phyloP scores from a whole-genome alignment of 2,329 filamentous ascomycete genomes.

The Trichoderma aggressivum region DNA sequence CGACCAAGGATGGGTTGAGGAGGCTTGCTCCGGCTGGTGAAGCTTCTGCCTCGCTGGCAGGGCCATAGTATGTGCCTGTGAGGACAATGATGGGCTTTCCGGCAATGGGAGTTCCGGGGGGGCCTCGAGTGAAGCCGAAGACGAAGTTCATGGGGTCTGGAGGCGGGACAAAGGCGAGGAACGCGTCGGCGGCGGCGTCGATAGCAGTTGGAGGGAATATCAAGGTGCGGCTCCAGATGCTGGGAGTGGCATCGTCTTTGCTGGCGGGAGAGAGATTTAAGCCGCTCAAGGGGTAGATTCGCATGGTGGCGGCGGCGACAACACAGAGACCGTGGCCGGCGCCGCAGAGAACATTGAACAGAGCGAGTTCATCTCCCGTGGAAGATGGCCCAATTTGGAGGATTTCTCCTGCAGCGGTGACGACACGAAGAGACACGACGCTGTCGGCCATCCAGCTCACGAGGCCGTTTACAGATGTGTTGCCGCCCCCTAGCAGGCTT shows the following conservation, averaged over 20 bases:
- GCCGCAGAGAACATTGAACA: conserved; percentile 34
- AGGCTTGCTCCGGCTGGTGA: conserved; percentile 20
- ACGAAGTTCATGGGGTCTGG: conserved; percentile 20
- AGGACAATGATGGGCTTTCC: conserved; percentile 31
- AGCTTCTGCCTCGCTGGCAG: conserved; percentile 25
- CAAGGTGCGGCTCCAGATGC: conserved; percentile 32
- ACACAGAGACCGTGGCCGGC: conserved; percentile 35
- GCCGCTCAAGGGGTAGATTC: conserved; percentile 23
- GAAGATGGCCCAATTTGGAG: conserved; percentile 23
- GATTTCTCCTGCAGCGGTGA: conserved; percentile 24
- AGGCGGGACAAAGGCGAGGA: conserved; percentile 23
- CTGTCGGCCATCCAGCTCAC: conserved; percentile 35
- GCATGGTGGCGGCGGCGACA: conserved; percentile 30
- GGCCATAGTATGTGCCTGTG: conserved; percentile 25
- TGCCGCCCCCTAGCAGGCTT: conserved; percentile 29
- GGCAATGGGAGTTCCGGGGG: conserved; percentile 29
- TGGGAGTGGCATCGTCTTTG: conserved; percentile 18
- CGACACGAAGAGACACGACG: conserved; percentile 28
- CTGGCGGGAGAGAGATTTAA: conserved; percentile 28
- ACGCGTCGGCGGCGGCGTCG: conserved; percentile 23
- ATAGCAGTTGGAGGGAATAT: conserved; percentile 29
- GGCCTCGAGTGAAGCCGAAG: conserved; percentile 29
- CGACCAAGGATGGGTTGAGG: conserved; percentile 19
- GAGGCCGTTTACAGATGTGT: conserved; percentile 27
- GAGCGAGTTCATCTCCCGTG: conserved; percentile 23